A percentile compares a stretch with the other conserved stretches of the same genome.
Evolutionary conservation across 495 filamentous ascomycete genomes (phyloP).

Genomic region (Trichoderma gamsii): DNA sequence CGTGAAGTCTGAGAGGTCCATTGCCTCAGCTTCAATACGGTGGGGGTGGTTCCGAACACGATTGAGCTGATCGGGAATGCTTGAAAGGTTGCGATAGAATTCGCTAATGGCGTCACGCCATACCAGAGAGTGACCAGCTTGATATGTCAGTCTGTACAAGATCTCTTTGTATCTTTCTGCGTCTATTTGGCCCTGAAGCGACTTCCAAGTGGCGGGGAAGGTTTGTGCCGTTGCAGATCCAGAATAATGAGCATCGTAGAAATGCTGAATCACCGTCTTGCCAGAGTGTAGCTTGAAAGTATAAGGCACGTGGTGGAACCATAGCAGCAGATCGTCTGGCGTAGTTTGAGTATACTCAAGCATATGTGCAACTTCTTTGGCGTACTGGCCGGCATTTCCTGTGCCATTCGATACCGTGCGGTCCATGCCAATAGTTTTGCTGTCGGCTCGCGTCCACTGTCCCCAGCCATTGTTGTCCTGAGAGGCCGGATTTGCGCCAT

Average conservation of each 20-base stretch:
- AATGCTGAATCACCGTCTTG: constrained; percentile 69
- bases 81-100: constrained; percentile 56
- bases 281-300: constrained; percentile 58
- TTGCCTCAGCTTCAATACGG: constrained; percentile 56
- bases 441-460: constrained; percentile 65
- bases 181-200: constrained; percentile 52
- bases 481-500: constrained; percentile 58
- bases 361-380: constrained; percentile 47
- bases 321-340: constrained; percentile 62
- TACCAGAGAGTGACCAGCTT: constrained; percentile 62
- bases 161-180: constrained; percentile 54
- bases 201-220: constrained; percentile 49
- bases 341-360: constrained; percentile 59
- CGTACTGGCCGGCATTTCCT: constrained; percentile 59
- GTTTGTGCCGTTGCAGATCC: constrained; percentile 55
- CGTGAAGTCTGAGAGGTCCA: constrained; percentile 49
- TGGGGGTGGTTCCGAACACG: constrained; percentile 53
- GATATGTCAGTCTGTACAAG: constrained; percentile 52
- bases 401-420: constrained; percentile 63
- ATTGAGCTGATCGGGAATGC: constrained; percentile 47
- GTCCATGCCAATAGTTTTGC: constrained; percentile 61
- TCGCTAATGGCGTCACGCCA: constrained; percentile 61
- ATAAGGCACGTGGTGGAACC: constrained; percentile 72
- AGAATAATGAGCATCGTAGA: constrained; percentile 65
- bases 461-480: constrained; percentile 66